Evolutionary conservation across 768 basidiomycete species (phyloP), one percentile per base, ranked within the genome.

Genomic region (Podaxis sp.): DNA sequence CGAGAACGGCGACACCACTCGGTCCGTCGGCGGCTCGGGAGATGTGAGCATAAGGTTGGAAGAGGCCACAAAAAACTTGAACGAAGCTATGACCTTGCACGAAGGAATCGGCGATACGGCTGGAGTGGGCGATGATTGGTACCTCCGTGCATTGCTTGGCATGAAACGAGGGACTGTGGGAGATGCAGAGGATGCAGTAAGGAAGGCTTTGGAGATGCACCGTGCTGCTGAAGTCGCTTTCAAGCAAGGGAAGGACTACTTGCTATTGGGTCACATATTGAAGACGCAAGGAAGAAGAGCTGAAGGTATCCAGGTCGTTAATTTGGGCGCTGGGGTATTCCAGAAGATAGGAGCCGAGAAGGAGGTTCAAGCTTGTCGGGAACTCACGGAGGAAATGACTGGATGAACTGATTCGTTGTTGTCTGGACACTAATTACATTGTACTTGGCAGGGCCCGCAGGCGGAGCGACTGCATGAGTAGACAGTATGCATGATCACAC

Each of bases 161-260:
- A 52, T 60, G 33, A 60, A 38, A n/a, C 36, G 15, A 39, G 36
- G 2, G 2, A 38, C 30, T 39, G 19, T 51, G 15, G 17, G 3
- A 17, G 36, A 26, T 2, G 51, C 59, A 30, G 59, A 42, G 17
- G 38, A 52, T 3, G 59, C 59, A 7, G 49, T 52, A 13, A 8
- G 28, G 42, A 40, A 40, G 24, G 59, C 59, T 2, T 17, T 60
- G 33, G 33, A 52, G 15, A 9, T 22, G 38, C 59, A 60, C 39
- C 36, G 8, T 36, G 36, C 24, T 8, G 59, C 49, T 15, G 51
- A 60, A 44, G 59, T 52, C 15, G 7, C n/a, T 1, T 26, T n/a
- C 51, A 60, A 59, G 19, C 48, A 59, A 52, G 59, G 48, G n/a
- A 52, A 22, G 11, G 59, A 60, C 19, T 39, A 40, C 11, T 38